Conservation (phyloP, 805 yeast genomes). For the Yamadazyma kitorensis region DNA sequence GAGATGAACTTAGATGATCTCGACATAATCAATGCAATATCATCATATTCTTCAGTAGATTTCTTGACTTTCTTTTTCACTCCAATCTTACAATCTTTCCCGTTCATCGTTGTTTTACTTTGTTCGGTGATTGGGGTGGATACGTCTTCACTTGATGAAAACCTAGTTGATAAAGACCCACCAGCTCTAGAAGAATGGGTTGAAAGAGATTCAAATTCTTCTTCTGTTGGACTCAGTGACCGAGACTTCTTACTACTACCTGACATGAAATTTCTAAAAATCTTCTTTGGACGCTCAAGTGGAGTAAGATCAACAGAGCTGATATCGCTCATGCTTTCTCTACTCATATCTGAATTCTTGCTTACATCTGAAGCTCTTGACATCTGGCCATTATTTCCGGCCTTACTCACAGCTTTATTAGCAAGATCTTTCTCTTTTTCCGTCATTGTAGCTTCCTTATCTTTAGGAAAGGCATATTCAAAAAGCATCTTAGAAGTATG, state of each 20-base stretch:
- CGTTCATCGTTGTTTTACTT: slow-evolving; percentile 1
- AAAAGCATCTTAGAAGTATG: slow-evolving; percentile 60
- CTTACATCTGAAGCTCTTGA: slow-evolving; percentile 1
- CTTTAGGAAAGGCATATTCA: slow-evolving; percentile 68
- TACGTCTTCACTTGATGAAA: slow-evolving; percentile 13
- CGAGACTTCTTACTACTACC: not conserved
- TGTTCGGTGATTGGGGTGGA: slow-evolving; percentile 6
- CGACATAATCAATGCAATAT: slow-evolving; percentile 38
- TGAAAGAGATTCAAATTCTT: slow-evolving; percentile 9
- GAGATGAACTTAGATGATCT: slow-evolving; percentile 44
- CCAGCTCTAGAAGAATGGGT: slow-evolving; percentile 7
- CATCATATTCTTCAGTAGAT: slow-evolving; percentile 15
- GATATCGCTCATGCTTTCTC: slow-evolving; percentile 5
- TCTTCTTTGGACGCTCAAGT: slow-evolving; percentile 12
- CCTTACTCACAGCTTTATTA: not conserved
- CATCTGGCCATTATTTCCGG: not conserved
- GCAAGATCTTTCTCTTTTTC: not conserved
- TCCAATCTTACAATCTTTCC: not conserved
- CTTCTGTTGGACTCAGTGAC: slow-evolving; percentile 4
- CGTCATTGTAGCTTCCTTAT: slow-evolving; percentile 11
- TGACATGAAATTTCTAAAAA: slow-evolving; percentile 10
- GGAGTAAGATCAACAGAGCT: slow-evolving; percentile 9
- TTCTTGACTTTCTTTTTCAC: slow-evolving; percentile 6
- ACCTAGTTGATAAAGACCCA: slow-evolving; percentile 10
- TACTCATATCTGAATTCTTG: slow-evolving; percentile 1